phyloP scores from a whole-genome alignment of 2,329 filamentous ascomycete species.

The Mycosphaerelloides madeirae region DNA sequence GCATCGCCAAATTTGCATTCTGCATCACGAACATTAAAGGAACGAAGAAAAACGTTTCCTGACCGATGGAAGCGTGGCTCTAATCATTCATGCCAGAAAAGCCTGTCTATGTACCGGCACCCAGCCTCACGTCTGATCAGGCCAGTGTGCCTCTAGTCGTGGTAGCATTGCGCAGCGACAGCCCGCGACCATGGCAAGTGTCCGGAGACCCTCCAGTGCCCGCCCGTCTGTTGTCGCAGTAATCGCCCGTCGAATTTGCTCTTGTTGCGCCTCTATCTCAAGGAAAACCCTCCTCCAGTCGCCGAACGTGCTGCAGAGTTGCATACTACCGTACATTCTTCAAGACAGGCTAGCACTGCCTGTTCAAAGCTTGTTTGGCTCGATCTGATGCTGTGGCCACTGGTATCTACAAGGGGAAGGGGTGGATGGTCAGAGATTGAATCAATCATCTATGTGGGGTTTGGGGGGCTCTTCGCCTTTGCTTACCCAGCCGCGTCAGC shows the following conservation, averaged over 20 bases:
- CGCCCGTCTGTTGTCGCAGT: background rate
- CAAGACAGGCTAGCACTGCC: no score
- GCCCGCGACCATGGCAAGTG: background rate
- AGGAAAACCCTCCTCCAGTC: background rate
- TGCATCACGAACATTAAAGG: no score
- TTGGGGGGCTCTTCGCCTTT: no score
- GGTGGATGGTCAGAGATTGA: no score
- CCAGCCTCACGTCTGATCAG: background rate
- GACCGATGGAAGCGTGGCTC: background rate
- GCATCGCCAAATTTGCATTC: no score
- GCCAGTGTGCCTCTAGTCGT: conserved; percentile 1
- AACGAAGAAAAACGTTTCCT: no score
- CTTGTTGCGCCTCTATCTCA: background rate
- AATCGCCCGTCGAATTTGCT: no score
- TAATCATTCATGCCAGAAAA: conserved; percentile 1
- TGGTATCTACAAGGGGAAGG: no score
- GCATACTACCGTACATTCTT: no score
- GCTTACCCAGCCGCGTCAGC: conserved; percentile 84
- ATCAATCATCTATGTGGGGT: no score
- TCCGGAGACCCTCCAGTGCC: background rate
- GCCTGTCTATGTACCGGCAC: conserved; percentile 6
- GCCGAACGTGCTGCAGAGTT: no score
- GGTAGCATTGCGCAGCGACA: background rate
- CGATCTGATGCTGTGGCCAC: conserved; percentile 73
- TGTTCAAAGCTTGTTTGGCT: conserved; percentile 71